Evolutionary conservation across 208 protist species (phyloP).

Genomic region (Leishmania gerbilli): DNA sequence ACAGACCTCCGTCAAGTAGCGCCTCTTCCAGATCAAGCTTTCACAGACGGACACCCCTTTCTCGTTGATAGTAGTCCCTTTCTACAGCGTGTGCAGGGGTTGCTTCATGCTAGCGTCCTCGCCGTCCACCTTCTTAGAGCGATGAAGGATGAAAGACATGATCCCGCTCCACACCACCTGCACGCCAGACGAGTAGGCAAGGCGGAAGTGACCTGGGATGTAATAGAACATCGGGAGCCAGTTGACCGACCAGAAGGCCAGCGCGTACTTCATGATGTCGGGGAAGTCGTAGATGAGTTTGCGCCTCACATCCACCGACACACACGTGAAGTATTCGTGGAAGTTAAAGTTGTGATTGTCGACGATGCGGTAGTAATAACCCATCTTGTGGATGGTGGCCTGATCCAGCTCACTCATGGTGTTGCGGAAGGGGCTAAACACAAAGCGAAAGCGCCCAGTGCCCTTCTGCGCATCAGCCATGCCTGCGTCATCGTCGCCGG

Average conservation of each 20-base stretch:
- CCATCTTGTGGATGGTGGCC: conserved; percentile 55
- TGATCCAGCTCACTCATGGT: conserved; percentile 23
- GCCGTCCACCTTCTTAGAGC: conserved; percentile 31
- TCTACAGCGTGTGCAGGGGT: conserved; percentile 9
- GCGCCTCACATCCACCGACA: conserved; percentile 38
- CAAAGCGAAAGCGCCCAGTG: conserved; percentile 25
- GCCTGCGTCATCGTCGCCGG: conserved; percentile 28
- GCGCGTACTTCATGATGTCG: conserved; percentile 61
- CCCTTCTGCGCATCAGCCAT: conserved; percentile 9
- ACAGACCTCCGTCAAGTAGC: not conserved
- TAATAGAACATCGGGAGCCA: conserved; percentile 88
- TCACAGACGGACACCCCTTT: not conserved
- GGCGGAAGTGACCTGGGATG: conserved; percentile 73
- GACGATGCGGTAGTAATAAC: conserved; percentile 58
- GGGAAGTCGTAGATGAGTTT: conserved; percentile 71
- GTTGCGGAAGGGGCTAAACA: conserved; percentile 26
- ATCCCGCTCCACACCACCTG: conserved; percentile 80
- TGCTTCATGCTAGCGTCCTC: conserved; percentile 19
- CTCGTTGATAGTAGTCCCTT: not conserved
- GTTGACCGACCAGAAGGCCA: conserved; percentile 79
- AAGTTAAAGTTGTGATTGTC: conserved; percentile 53
- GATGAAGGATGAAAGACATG: conserved; percentile 78
- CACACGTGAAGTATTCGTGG: conserved; percentile 58
- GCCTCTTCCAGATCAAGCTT: not conserved
- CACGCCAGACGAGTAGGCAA: conserved; percentile 61